Conservation (phyloP, 225 moss, liverwort and hornwort species). For the Bryoerythrophyllum caledonicum region DNA sequence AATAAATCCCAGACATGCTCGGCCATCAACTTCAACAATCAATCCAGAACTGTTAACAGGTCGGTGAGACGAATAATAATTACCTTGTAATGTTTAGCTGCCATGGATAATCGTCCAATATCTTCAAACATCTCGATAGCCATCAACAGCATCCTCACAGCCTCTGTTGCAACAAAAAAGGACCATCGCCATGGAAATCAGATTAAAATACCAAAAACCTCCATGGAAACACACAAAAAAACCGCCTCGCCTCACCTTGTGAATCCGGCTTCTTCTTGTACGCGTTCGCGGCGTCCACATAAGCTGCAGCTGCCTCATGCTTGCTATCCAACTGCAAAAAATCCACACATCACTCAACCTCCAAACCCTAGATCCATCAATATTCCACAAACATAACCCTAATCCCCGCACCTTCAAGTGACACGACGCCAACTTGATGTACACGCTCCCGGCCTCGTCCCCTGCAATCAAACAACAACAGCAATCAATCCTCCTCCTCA, state of each 20-base stretch:
- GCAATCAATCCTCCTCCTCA: background rate
- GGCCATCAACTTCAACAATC: background rate
- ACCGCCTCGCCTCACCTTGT: slow-evolving; percentile 49
- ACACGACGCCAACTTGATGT: slow-evolving; percentile 88
- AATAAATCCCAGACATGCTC: background rate
- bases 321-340: slow-evolving; percentile 82
- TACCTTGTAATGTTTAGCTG: slow-evolving; percentile 93
- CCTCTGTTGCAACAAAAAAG: slow-evolving; percentile 61
- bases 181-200: slow-evolving; percentile 16
- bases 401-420: slow-evolving; percentile 69
- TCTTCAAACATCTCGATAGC: slow-evolving; percentile 83
- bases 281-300: slow-evolving; percentile 92
- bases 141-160: slow-evolving; percentile 66
- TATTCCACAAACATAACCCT: background rate
- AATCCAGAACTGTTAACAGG: background rate
- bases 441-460: slow-evolving; percentile 87
- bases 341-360: slow-evolving; percentile 2
- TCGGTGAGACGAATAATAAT: slow-evolving; percentile 11
- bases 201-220: slow-evolving; percentile 2
- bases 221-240: background rate
- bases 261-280: slow-evolving; percentile 94
- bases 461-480: slow-evolving; percentile 40
- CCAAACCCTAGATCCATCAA: slow-evolving; percentile 33
- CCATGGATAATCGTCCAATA: slow-evolving; percentile 88
- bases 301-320: slow-evolving; percentile 97